Percentiles rank a stretch among this genome's conserved stretches.
phyloP scores from a whole-genome alignment of 441 rosid genomes.

The Gossypium gossypioides region DNA sequence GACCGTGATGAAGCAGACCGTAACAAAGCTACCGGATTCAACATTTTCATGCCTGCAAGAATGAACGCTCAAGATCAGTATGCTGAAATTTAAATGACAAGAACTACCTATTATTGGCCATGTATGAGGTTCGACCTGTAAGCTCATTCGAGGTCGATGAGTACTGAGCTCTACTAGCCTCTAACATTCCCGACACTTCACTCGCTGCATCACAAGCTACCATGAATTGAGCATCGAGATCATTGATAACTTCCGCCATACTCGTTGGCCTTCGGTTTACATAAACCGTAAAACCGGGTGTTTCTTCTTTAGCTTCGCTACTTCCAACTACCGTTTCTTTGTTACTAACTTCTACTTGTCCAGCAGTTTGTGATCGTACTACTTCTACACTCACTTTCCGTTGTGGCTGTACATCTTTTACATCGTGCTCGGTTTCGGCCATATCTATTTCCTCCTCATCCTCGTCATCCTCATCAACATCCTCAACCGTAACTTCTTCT shows the following conservation, averaged over 20 bases:
- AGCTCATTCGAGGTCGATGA: constrained; percentile 49
- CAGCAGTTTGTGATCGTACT: constrained; percentile 35
- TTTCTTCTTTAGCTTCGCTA: constrained; percentile 36
- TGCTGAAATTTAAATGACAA: not conserved
- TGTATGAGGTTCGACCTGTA: constrained; percentile 40
- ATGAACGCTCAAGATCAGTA: constrained; percentile 5
- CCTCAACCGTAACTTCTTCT: constrained; percentile 79
- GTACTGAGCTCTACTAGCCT: constrained; percentile 69
- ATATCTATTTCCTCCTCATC: constrained; percentile 39
- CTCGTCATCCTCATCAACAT: constrained; percentile 49
- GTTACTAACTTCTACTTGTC: constrained; percentile 46
- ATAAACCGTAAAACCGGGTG: constrained; percentile 82
- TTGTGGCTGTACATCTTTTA: constrained; percentile 29
- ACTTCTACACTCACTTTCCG: constrained; percentile 37
- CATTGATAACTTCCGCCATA: constrained; percentile 86
- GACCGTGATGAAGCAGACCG: constrained; percentile 91
- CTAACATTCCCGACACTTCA: constrained; percentile 68
- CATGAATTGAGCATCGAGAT: constrained; percentile 75
- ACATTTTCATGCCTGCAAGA: constrained; percentile 65
- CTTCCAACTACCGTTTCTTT: constrained; percentile 45
- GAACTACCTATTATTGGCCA: not conserved
- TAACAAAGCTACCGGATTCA: constrained; percentile 90
- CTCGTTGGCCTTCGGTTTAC: constrained; percentile 87
- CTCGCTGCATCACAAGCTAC: constrained; percentile 57
- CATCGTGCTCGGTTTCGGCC: constrained; percentile 32